Evolutionary conservation across 2,329 filamentous ascomycete genomes (phyloP).

Genomic region (Fusarium cicatricum): DNA sequence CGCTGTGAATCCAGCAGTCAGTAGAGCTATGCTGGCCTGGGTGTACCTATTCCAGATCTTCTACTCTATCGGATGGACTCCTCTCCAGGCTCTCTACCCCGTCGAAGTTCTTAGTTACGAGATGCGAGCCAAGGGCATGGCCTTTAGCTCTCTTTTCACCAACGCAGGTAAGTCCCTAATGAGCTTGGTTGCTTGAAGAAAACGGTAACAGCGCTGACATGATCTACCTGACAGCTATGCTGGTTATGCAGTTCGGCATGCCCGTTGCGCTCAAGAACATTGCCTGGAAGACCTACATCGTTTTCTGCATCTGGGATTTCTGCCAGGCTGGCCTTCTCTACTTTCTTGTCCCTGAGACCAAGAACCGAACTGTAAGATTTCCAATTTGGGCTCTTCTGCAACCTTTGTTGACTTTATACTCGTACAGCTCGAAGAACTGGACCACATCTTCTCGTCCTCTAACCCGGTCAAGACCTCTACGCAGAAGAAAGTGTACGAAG

Average conservation of each 20-base stretch:
- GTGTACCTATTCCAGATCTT: constrained; percentile 45
- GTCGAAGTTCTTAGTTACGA: constrained; percentile 63
- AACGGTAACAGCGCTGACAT: not conserved
- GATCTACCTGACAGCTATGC: constrained; percentile 19
- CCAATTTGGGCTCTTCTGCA: not conserved
- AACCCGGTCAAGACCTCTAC: constrained; percentile 35
- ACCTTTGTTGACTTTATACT: not conserved
- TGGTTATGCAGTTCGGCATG: constrained; percentile 54
- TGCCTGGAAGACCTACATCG: constrained; percentile 62
- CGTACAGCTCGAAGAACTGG: constrained; percentile 37
- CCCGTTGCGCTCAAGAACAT: constrained; percentile 59
- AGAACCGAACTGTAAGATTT: constrained; percentile 51
- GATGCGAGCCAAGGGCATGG: constrained; percentile 65
- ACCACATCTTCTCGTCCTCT: constrained; percentile 33
- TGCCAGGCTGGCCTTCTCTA: constrained; percentile 54
- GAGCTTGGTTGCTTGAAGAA: too few relatives aligned
- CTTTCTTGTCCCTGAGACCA: constrained; percentile 61
- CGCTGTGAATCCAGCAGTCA: constrained; percentile 44
- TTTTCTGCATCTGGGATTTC: constrained; percentile 56
- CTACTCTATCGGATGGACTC: constrained; percentile 55
- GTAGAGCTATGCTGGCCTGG: constrained; percentile 57
- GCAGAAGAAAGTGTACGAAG: constrained; percentile 33
- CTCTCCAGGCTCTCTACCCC: constrained; percentile 55
- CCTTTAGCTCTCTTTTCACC: constrained; percentile 57
- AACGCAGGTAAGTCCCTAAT: constrained; percentile 42